These are phyloP conservation scores for Fusarium pilosicola DNA, from an alignment of 2,329 filamentous ascomycete species.

Conservation along the genomic window DNA sequence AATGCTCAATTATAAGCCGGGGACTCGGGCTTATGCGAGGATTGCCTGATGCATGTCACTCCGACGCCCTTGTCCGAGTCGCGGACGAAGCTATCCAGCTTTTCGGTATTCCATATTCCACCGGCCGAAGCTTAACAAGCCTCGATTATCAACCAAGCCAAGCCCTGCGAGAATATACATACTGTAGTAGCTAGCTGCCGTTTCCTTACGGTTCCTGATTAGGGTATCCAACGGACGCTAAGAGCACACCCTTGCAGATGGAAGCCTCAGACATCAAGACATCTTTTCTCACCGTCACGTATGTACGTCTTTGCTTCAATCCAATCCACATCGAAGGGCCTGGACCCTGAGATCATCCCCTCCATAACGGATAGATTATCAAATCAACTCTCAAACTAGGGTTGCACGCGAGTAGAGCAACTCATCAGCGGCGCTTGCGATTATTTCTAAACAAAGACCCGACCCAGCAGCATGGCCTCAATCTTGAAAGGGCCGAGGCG, in stretches of 20 bases:
- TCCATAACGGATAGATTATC: slow-evolving; percentile 33
- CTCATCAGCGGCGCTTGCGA: slow-evolving; percentile 26
- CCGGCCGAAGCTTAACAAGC: slow-evolving; percentile 14
- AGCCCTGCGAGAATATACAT: neutral
- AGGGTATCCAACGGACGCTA: slow-evolving; percentile 10
- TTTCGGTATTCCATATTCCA: neutral
- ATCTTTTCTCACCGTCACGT: slow-evolving; percentile 27
- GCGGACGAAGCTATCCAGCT: neutral
- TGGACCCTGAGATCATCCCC: slow-evolving; percentile 43
- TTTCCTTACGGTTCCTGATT: slow-evolving; percentile 37
- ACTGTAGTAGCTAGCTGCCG: neutral
- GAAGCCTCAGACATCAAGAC: slow-evolving; percentile 12
- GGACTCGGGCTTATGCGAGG: slow-evolving; percentile 7
- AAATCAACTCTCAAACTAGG: slow-evolving; percentile 34
- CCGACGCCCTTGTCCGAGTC: slow-evolving; percentile 1
- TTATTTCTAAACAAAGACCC: neutral
- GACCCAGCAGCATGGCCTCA: neutral
- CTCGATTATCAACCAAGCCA: slow-evolving; percentile 10
- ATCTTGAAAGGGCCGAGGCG: neutral
- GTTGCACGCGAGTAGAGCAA: slow-evolving; percentile 34
- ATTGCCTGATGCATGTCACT: neutral
- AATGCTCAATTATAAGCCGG: neutral
- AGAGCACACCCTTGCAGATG: slow-evolving; percentile 24
- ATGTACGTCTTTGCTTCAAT: slow-evolving; percentile 12
- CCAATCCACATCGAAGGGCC: slow-evolving; percentile 42